Evolutionary conservation across 2,329 filamentous ascomycete species (phyloP).

Genomic region (Lasiodiplodia hormozganensis): DNA sequence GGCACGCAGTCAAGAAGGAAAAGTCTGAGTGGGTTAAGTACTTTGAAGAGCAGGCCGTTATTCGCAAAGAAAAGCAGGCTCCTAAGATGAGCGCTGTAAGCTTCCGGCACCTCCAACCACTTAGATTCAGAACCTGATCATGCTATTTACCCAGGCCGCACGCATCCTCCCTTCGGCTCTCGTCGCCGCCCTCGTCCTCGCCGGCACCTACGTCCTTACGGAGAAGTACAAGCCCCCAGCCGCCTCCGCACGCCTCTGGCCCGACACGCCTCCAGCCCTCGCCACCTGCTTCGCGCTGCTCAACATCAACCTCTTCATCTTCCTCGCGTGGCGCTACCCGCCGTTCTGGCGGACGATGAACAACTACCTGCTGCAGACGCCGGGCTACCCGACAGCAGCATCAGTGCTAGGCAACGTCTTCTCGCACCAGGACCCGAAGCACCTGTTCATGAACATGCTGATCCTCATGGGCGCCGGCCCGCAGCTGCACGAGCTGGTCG

Average conservation of each 20-base stretch:
- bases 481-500: conserved; percentile 43
- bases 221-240: conserved; percentile 44
- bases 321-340: conserved; percentile 67
- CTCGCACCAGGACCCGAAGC: conserved; percentile 69
- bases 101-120: background rate
- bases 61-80: conserved; percentile 39
- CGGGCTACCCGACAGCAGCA: conserved; percentile 69
- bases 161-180: conserved; percentile 46
- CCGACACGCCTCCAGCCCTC: conserved; percentile 42
- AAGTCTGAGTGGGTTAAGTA: conserved; percentile 39
- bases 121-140: background rate
- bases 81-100: conserved; percentile 43
- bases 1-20: conserved; percentile 24
- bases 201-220: conserved; percentile 38
- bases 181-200: conserved; percentile 35
- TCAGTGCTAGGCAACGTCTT: conserved; percentile 70
- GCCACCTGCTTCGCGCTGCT: conserved; percentile 66
- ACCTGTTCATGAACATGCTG: conserved; percentile 70
- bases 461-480: conserved; percentile 71
- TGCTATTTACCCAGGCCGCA: conserved; percentile 36
- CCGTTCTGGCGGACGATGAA: conserved; percentile 72
- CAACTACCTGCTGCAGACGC: conserved; percentile 69
- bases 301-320: conserved; percentile 64
- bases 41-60: conserved; percentile 37
- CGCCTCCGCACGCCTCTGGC: conserved; percentile 41